These are phyloP conservation scores for Penicillium tannophilum DNA, from an alignment of 495 filamentous ascomycete species.

Conservation along the genomic window DNA sequence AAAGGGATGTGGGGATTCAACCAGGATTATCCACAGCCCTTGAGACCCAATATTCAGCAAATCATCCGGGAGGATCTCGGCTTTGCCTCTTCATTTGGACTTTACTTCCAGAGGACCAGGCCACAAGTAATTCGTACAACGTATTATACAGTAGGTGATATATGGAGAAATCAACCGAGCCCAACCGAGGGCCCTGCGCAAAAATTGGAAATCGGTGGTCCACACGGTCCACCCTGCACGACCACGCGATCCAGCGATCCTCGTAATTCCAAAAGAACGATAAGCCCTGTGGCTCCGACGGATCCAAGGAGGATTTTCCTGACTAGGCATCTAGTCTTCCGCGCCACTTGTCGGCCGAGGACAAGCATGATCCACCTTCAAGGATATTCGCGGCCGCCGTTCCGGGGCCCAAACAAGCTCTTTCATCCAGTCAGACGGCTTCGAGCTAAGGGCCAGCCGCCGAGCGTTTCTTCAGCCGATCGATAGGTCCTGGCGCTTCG, in stretches of 20 bases:
- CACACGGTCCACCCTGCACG: slow-evolving; percentile 21
- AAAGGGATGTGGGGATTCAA: background rate
- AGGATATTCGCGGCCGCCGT: slow-evolving; percentile 23
- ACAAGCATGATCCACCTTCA: slow-evolving; percentile 15
- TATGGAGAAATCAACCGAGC: slow-evolving; percentile 4
- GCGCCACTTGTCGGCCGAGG: slow-evolving; percentile 30
- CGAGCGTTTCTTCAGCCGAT: slow-evolving; percentile 20
- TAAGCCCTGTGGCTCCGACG: slow-evolving; percentile 32
- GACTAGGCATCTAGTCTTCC: slow-evolving; percentile 30
- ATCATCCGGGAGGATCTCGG: slow-evolving; percentile 18
- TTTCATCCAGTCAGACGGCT: background rate
- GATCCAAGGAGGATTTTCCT: slow-evolving; percentile 28
- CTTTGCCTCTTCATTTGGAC: slow-evolving; percentile 19
- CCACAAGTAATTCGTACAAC: background rate
- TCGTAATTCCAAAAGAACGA: slow-evolving; percentile 24
- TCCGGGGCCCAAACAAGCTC: slow-evolving; percentile 22
- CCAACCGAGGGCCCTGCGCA: slow-evolving; percentile 22
- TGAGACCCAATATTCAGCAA: slow-evolving; percentile 18
- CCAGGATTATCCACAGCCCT: background rate
- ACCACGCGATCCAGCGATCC: slow-evolving; percentile 30
- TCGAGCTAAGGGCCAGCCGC: slow-evolving; percentile 2
- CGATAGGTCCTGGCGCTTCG: slow-evolving; percentile 10
- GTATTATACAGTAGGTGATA: background rate
- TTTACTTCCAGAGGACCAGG: background rate
- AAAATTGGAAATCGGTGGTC: slow-evolving; percentile 19